Evolutionary conservation across 495 filamentous ascomycete species (phyloP).

Genomic region (Talaromyces thailandensis): DNA sequence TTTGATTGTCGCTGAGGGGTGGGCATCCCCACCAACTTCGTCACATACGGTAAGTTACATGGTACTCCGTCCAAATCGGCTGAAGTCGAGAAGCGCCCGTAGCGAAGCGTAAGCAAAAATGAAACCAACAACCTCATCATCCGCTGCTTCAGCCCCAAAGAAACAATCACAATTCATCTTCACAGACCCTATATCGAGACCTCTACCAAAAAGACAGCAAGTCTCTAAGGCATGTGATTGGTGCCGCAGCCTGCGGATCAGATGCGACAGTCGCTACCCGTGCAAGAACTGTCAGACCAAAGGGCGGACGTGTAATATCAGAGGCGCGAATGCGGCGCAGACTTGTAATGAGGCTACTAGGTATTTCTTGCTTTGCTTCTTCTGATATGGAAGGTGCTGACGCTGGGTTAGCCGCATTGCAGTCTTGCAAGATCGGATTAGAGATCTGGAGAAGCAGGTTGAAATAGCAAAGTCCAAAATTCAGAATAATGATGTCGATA

Average conservation of each 20-base stretch:
- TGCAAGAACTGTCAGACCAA: constrained; percentile 34
- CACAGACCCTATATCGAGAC: not conserved
- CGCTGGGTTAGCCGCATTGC: constrained; percentile 25
- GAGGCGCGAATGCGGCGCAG: constrained; percentile 9
- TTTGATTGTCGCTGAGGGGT: not conserved
- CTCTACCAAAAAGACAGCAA: constrained; percentile 18
- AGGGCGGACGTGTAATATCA: constrained; percentile 28
- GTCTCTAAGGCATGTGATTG: constrained; percentile 38
- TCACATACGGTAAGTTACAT: too few species aligned
- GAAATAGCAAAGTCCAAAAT: constrained; percentile 3
- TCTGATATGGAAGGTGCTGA: not conserved
- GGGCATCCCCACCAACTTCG: too few species aligned
- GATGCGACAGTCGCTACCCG: constrained; percentile 34
- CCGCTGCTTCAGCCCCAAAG: not conserved
- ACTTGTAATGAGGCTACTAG: constrained; percentile 7
- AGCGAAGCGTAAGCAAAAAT: not conserved
- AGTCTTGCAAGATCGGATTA: constrained; percentile 15
- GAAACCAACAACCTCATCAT: not conserved
- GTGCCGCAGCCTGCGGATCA: constrained; percentile 35
- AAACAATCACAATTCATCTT: not conserved
- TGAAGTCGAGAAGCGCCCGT: not conserved
- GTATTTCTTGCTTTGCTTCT: not conserved
- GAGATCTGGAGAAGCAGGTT: constrained; percentile 5
- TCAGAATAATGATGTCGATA: not conserved
- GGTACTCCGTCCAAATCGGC: too few species aligned